Evolutionary conservation across 352 stramenopile genomes (phyloP).

Genomic region (Hyaloperonospora arabidopsidis): DNA sequence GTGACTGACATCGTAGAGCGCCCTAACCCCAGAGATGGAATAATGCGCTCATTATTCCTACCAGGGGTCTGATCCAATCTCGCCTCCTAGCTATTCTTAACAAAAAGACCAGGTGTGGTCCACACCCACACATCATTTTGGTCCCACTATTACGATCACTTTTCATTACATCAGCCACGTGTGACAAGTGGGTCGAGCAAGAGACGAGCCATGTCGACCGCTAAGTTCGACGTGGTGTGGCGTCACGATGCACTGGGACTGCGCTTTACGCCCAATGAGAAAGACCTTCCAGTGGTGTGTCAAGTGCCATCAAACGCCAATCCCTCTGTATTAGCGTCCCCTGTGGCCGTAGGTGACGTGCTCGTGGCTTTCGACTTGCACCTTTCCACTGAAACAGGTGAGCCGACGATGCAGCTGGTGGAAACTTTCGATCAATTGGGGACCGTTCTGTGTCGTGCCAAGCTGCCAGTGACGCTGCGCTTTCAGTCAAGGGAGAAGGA

Average conservation of each 20-base stretch:
- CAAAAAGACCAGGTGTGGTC: no score
- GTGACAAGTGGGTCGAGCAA: no score
- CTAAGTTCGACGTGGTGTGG: slow-evolving; percentile 56
- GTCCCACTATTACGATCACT: no score
- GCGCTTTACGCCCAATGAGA: slow-evolving; percentile 69
- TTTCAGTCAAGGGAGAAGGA: slow-evolving; percentile 55
- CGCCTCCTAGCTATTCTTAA: no score
- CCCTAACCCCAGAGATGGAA: no score
- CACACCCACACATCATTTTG: no score
- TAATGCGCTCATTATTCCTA: no score
- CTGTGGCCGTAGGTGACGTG: slow-evolving; percentile 51
- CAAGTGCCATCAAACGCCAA: slow-evolving; percentile 45
- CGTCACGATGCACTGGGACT: slow-evolving; percentile 42
- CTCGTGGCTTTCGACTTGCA: slow-evolving; percentile 53
- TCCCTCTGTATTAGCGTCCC: slow-evolving; percentile 41
- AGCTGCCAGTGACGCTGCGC: slow-evolving; percentile 53
- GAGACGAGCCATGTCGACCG: no score
- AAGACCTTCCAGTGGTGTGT: slow-evolving; percentile 60
- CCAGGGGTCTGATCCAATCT: no score
- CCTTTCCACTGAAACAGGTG: slow-evolving; percentile 11
- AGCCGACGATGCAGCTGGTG: slow-evolving; percentile 29
- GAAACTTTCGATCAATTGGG: slow-evolving; percentile 44
- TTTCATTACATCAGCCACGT: no score
- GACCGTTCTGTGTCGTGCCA: slow-evolving; percentile 39
- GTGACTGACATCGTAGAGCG: no score